A percentile compares a stretch with the other conserved stretches of the same genome.
phyloP scores from a whole-genome alignment of 306 rosid species.

The Elaeagnus macrophylla region DNA sequence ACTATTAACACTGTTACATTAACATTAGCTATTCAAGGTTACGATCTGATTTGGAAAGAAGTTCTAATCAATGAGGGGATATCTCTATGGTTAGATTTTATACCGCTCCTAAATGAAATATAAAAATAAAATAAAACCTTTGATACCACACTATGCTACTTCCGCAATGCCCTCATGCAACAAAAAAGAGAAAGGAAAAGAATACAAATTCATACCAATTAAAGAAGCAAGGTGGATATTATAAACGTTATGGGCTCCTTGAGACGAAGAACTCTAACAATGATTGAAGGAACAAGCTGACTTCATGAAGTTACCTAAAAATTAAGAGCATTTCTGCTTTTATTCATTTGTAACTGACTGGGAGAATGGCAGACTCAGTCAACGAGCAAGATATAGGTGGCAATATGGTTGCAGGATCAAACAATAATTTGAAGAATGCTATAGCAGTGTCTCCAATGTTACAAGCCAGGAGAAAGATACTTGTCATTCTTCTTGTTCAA shows the following conservation, averaged over 20 bases:
- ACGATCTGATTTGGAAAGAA: neutral
- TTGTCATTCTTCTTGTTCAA: too few species aligned
- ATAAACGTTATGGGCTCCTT: neutral
- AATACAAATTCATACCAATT: too few species aligned
- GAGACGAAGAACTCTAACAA: too few species aligned
- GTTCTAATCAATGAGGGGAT: neutral
- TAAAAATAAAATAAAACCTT: neutral
- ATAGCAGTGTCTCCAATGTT: too few species aligned
- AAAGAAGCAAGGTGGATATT: neutral
- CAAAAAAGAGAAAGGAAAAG: neutral
- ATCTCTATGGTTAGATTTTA: neutral
- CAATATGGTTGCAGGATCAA: too few species aligned
- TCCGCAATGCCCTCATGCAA: neutral
- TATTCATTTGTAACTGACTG: too few species aligned
- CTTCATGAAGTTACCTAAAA: too few species aligned
- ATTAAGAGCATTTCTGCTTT: too few species aligned
- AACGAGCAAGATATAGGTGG: too few species aligned
- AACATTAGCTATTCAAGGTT: slow-evolving; percentile 1
- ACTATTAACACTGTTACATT: neutral
- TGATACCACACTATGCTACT: neutral
- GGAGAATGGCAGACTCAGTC: too few species aligned
- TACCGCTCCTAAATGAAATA: neutral
- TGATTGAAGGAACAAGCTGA: neutral
- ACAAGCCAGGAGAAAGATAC: too few species aligned
- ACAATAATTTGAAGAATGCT: too few species aligned